A percentile compares a stretch with the other conserved stretches of the same genome.
Evolutionary conservation across 169 alveolate species (phyloP).

Genomic region (Plasmodium reichenowi): DNA sequence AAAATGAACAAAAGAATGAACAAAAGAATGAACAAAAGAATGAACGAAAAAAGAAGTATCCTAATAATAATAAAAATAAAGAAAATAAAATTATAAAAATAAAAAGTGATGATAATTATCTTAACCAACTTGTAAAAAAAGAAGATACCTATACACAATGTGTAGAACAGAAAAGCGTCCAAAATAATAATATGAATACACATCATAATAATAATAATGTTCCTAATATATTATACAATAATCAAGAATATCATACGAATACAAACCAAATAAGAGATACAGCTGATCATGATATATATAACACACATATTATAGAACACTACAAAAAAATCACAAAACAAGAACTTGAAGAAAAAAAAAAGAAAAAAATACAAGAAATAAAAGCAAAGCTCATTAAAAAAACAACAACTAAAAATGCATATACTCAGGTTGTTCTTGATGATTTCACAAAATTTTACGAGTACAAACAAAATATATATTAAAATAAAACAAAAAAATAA

Average conservation of each 20-base stretch:
- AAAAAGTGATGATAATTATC: constrained; percentile 51
- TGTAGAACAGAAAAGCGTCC: not conserved
- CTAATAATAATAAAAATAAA: not conserved
- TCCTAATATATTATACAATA: not conserved
- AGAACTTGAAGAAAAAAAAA: constrained; percentile 21
- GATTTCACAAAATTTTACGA: constrained; percentile 66
- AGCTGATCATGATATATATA: constrained; percentile 35
- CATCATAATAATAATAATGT: not conserved
- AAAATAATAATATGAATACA: constrained; percentile 8
- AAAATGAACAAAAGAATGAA: not conserved
- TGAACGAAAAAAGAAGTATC: too few species aligned
- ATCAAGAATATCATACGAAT: not conserved
- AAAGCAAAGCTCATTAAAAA: constrained; percentile 41
- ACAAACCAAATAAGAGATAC: not conserved
- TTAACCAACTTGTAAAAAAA: constrained; percentile 43
- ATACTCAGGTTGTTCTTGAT: constrained; percentile 57
- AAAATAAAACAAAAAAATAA: not conserved
- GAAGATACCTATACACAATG: constrained; percentile 23
- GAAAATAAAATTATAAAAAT: constrained; percentile 8
- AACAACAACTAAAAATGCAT: constrained; percentile 24
- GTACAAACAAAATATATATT: constrained; percentile 20
- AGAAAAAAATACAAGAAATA: constrained; percentile 12
- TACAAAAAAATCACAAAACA: constrained; percentile 32
- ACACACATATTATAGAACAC: constrained; percentile 46
- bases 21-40: not conserved